Base-by-base conservation (phyloP, 805 yeast species). In the Komagataella mondaviorum region DNA sequence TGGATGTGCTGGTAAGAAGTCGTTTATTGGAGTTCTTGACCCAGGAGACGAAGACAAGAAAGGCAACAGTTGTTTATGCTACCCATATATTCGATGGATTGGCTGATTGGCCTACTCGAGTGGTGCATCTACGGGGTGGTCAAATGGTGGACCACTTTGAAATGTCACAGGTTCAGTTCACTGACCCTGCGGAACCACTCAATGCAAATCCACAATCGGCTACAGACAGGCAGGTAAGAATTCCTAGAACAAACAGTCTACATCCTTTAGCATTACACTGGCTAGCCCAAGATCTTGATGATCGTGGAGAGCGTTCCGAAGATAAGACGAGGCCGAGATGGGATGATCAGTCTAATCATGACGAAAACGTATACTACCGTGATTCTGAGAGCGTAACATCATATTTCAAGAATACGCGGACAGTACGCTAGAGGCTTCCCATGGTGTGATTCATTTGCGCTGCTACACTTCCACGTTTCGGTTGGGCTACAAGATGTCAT, bases 61-160 rank as follows among this genome's bases (percentile, higher is more conserved):
- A 75, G 17, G 81, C 95, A 54, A 80, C 89, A 48, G 87, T 93
- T 44, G 81, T 91, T 3, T 93, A 93, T 63, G 93, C 98, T 2
- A 93, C 99, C 0, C 99, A 93, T 61, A 93, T 93, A 48, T 93
- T 93, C 65, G 99, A 93, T 60, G 99, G 99, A 0, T 75, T 93
- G 52, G 88, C 88, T 12, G 72, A 75, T 48, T 93, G 98, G 96
- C 95, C 97, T 24, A 85, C 95, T 44, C 72, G 85, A 51, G 71
- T 93, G 6, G 73, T 83, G 12, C 99, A 93, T 65, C 70, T 93
- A 55, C 80, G 77, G 57, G 76, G 78, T 51, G 97, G 98, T 1
- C 63, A 66, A 22, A 73, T 69, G 24, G 63, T 67, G 20, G 70
- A 72, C 53, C 70, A 69, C 50, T 56, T 70, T n/a, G 51, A 57